Evolutionary conservation across 352 stramenopile genomes (phyloP).

Genomic region (Phytophthora podocarpi): DNA sequence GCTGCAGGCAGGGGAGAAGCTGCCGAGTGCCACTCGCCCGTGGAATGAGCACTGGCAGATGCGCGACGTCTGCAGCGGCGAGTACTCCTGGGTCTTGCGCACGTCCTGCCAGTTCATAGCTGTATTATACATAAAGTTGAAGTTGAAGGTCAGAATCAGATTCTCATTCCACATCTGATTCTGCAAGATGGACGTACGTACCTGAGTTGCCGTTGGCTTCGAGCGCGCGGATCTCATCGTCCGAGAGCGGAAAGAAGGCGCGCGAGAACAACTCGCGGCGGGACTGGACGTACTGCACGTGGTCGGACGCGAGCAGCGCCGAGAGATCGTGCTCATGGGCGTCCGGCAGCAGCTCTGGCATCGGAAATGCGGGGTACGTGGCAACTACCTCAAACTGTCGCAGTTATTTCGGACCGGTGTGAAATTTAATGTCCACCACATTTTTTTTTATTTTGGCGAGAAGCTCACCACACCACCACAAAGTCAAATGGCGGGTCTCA

Average conservation of each 20-base stretch:
- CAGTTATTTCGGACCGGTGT: conserved; percentile 1
- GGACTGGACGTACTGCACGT: conserved; percentile 37
- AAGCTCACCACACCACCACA: background rate
- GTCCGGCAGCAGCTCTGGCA: background rate
- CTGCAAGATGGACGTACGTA: conserved; percentile 17
- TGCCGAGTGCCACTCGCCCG: conserved; percentile 63
- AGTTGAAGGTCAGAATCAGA: conserved; percentile 3
- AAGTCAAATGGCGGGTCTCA: conserved; percentile 37
- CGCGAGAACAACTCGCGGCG: conserved; percentile 12
- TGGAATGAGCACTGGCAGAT: conserved; percentile 79
- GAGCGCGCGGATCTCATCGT: conserved; percentile 52
- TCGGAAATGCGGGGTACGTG: background rate
- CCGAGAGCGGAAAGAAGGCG: conserved; percentile 49
- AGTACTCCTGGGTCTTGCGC: conserved; percentile 40
- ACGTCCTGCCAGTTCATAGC: conserved; percentile 69
- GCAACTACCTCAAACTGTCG: background rate
- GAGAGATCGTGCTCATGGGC: conserved; percentile 9
- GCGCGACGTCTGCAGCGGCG: conserved; percentile 33
- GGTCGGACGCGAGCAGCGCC: conserved; percentile 33
- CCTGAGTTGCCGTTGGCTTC: conserved; percentile 68
- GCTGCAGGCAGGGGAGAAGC: conserved; percentile 34
- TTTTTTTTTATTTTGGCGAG: conserved; percentile 22
- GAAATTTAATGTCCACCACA: conserved; percentile 4
- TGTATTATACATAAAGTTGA: conserved; percentile 28
- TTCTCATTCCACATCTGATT: conserved; percentile 8